Evolutionary conservation across 2,329 filamentous ascomycete genomes (phyloP).

Genomic region (Pezicula neosporulosa): DNA sequence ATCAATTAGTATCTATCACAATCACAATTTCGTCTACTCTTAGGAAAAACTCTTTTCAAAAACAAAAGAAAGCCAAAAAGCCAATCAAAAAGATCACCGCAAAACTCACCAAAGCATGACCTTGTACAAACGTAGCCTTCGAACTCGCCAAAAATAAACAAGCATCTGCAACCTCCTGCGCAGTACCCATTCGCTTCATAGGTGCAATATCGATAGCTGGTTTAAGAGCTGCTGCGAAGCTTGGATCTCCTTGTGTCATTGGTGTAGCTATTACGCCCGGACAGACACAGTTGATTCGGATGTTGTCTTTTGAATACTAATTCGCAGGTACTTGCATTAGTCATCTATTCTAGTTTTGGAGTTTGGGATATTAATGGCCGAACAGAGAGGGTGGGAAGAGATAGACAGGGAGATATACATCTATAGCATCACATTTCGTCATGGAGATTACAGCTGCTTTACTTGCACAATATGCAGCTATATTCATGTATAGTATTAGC

Average conservation of each 20-base stretch:
- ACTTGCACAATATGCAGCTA: slow-evolving; percentile 41
- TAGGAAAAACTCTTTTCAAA: neutral
- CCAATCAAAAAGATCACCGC: neutral
- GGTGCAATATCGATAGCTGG: slow-evolving; percentile 31
- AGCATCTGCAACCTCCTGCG: slow-evolving; percentile 43
- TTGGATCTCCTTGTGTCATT: slow-evolving; percentile 37
- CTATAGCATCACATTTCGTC: slow-evolving; percentile 44
- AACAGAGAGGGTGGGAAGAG: neutral
- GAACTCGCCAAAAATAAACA: slow-evolving; percentile 41
- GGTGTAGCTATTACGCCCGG: slow-evolving; percentile 44
- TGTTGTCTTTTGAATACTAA: slow-evolving; percentile 41
- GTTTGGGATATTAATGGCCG: too few relatives aligned
- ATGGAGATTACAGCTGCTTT: slow-evolving; percentile 43
- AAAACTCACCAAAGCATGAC: slow-evolving; percentile 32
- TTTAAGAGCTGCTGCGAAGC: slow-evolving; percentile 19
- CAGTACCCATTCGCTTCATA: slow-evolving; percentile 36
- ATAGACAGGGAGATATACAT: slow-evolving; percentile 27
- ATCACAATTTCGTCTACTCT: neutral
- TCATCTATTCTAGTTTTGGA: neutral
- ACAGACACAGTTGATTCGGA: slow-evolving; percentile 43
- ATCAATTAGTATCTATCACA: neutral
- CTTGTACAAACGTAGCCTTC: slow-evolving; percentile 43
- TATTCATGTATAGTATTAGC: neutral
- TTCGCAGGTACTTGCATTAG: neutral
- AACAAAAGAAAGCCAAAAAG: neutral